Percentiles rank a stretch among this genome's conserved stretches.
phyloP scores from a whole-genome alignment of 2,329 filamentous ascomycete species.

The Lasiodiplodia theobromae region DNA sequence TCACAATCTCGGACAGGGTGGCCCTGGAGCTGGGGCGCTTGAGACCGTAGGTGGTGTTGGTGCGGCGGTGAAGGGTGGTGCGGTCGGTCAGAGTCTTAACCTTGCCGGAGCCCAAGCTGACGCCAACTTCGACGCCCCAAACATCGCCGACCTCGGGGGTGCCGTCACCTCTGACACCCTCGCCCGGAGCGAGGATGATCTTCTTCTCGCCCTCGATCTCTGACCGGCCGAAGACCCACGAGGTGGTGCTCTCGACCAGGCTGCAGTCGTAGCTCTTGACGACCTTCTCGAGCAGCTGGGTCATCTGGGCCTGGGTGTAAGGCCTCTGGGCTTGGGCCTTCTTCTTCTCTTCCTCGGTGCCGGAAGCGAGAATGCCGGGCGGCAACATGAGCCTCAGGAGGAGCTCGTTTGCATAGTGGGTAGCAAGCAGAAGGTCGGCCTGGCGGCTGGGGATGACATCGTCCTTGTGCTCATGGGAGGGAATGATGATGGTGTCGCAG shows the following conservation, averaged over 20 bases:
- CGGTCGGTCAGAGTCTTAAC: conserved; percentile 90
- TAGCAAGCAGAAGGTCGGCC: conserved; percentile 89
- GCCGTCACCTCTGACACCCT: conserved; percentile 91
- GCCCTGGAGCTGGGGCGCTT: conserved; percentile 92
- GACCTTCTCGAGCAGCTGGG: conserved; percentile 86
- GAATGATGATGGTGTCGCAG: conserved; percentile 87
- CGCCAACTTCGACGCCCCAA: conserved; percentile 96
- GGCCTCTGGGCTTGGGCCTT: conserved; percentile 83
- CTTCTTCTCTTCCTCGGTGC: conserved; percentile 93
- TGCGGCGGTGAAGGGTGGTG: conserved; percentile 91
- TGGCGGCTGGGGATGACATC: conserved; percentile 75
- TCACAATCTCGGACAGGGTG: conserved; percentile 90
- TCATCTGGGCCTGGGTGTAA: conserved; percentile 86
- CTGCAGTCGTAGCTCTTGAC: conserved; percentile 90
- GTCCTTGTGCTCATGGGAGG: conserved; percentile 64
- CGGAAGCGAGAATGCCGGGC: conserved; percentile 81
- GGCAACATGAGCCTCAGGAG: conserved; percentile 90
- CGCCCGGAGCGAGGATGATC: conserved; percentile 87
- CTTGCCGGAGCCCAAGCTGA: conserved; percentile 91
- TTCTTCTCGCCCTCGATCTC: conserved; percentile 99
- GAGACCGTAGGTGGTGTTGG: conserved; percentile 86
- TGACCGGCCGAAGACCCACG: conserved; percentile 94
- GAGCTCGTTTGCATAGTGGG: conserved; percentile 94
- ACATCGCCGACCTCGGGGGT: conserved; percentile 88
- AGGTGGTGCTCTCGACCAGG: conserved; percentile 96